Evolutionary conservation across 805 yeast genomes (phyloP).

Genomic region (Wickerhamomyces tratensis): DNA sequence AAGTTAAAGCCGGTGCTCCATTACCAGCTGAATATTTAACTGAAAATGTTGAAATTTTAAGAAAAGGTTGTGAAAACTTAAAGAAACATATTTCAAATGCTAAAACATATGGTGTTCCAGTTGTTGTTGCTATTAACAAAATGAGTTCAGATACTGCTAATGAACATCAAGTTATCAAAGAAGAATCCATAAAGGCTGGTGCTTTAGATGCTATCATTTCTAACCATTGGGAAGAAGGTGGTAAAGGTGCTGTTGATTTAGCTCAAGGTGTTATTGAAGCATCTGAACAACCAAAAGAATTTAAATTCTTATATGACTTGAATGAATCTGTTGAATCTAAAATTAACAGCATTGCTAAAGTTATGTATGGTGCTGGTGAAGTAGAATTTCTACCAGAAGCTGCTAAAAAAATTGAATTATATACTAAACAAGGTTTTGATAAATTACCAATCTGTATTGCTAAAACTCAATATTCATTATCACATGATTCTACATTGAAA

Average conservation of each 20-base stretch:
- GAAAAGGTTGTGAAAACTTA: conserved; percentile 64
- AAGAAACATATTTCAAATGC: conserved; percentile 73
- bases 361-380: conserved; percentile 71
- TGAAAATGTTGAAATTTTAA: conserved; percentile 62
- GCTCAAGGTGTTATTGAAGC: conserved; percentile 65
- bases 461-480: conserved; percentile 76
- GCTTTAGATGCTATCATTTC: conserved; percentile 73
- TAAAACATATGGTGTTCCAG: conserved; percentile 63
- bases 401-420: conserved; percentile 54
- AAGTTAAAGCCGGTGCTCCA: conserved; percentile 77
- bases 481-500: conserved; percentile 74
- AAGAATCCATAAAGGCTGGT: conserved; percentile 66
- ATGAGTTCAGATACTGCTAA: conserved; percentile 63
- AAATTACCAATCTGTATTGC: conserved; percentile 78
- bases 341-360: conserved; percentile 54
- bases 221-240: conserved; percentile 86
- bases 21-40: conserved; percentile 63
- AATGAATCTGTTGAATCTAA: conserved; percentile 61
- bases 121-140: conserved; percentile 74
- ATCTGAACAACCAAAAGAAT: conserved; percentile 34
- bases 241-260: conserved; percentile 66
- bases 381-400: conserved; percentile 66
- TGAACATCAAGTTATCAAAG: conserved; percentile 60
- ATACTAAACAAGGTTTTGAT: conserved; percentile 68
- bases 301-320: conserved; percentile 50